Evolutionary conservation across 257 asterid species (phyloP).

Genomic region (Gardenia jasminoides): DNA sequence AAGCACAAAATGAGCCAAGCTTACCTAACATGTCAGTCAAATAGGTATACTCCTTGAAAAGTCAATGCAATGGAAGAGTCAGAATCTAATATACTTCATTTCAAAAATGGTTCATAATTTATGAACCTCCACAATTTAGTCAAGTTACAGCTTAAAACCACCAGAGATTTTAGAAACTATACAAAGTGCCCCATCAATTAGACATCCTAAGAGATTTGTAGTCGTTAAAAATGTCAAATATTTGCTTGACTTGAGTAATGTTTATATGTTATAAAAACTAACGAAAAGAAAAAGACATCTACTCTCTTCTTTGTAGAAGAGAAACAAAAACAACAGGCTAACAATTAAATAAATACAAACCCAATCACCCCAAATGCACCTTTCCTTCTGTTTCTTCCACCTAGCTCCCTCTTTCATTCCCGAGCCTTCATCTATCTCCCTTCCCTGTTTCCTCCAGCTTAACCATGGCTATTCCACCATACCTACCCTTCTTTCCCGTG

Average conservation of each 20-base stretch:
- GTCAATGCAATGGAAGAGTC: not conserved
- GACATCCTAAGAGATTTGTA: not conserved
- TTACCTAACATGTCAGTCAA: not conserved
- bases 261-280: not conserved
- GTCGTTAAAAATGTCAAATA: not conserved
- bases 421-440: not conserved
- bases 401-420: conserved; percentile 5
- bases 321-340: not conserved
- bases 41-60: not conserved
- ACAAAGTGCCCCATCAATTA: not conserved
- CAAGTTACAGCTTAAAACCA: not conserved
- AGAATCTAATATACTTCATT: not conserved
- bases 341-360: not conserved
- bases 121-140: not conserved
- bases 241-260: not conserved
- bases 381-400: not conserved
- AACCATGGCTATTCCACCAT: not conserved
- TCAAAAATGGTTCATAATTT: not conserved
- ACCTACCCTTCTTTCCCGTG: not conserved
- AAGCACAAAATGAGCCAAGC: not conserved
- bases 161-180: not conserved
- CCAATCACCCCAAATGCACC: not conserved
- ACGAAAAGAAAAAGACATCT: not conserved
- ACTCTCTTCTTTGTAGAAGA: not conserved
- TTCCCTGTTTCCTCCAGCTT: not conserved